phyloP scores from a whole-genome alignment of 2,329 filamentous ascomycete genomes.

The Cadophora luteo-olivacea region DNA sequence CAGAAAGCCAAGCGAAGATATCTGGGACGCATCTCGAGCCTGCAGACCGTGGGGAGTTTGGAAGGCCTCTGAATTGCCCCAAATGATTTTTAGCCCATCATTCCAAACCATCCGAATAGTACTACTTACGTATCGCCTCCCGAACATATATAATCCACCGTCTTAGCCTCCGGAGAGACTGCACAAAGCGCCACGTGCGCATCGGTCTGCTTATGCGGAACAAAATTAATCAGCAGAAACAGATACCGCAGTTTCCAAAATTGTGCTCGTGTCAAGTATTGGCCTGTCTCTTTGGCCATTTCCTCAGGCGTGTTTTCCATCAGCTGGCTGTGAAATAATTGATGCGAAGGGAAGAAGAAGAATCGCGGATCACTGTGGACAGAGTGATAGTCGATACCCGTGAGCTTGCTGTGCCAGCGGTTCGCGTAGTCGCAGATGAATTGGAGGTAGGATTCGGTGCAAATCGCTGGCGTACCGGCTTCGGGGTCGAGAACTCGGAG shows the following conservation, averaged over 20 bases:
- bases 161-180: constrained; percentile 26
- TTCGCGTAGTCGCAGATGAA: constrained; percentile 31
- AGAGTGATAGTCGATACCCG: constrained; percentile 21
- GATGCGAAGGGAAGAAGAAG: constrained; percentile 25
- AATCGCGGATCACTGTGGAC: constrained; percentile 22
- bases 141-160: constrained; percentile 30
- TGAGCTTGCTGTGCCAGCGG: constrained; percentile 24
- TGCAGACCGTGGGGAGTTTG: constrained; percentile 19
- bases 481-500: constrained; percentile 24
- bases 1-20: constrained; percentile 25
- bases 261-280: constrained; percentile 17
- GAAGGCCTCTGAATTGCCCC: constrained; percentile 16
- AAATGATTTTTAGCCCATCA: no score
- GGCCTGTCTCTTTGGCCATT: constrained; percentile 13
- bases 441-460: constrained; percentile 28
- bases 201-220: constrained; percentile 4
- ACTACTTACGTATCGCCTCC: constrained; percentile 28
- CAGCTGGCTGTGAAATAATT: constrained; percentile 22
- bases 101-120: background rate
- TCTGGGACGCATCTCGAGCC: constrained; percentile 23
- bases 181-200: constrained; percentile 30
- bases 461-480: constrained; percentile 23
- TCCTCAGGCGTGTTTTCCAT: constrained; percentile 9
- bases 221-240: constrained; percentile 28
- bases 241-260: constrained; percentile 32